Conservation (phyloP, 208 protist species). For the Trypanosoma lewisi region DNA sequence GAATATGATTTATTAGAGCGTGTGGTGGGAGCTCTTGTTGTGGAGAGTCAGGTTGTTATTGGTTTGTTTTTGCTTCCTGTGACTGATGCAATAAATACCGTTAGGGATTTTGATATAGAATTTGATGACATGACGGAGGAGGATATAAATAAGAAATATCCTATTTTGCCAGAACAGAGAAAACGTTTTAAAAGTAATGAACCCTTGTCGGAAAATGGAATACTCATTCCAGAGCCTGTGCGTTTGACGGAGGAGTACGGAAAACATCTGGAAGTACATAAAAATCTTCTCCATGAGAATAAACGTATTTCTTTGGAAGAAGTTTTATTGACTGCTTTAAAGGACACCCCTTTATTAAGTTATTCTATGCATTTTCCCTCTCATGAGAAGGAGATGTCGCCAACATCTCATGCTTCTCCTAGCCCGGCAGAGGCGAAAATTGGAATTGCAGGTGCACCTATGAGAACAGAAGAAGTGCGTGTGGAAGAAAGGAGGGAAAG, state of each 20-base stretch:
- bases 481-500: neutral
- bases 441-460: neutral
- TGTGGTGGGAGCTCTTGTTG: slow-evolving; percentile 46
- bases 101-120: slow-evolving; percentile 31
- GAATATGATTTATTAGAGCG: slow-evolving; percentile 51
- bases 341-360: slow-evolving; percentile 4
- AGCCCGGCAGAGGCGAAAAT: neutral
- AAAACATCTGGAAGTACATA: neutral
- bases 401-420: neutral
- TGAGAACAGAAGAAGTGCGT: neutral
- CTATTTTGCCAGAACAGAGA: neutral
- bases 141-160: neutral
- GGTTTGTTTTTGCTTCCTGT: slow-evolving; percentile 67
- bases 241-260: slow-evolving; percentile 6
- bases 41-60: slow-evolving; percentile 69
- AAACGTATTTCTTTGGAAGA: slow-evolving; percentile 18
- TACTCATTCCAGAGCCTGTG: neutral
- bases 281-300: neutral
- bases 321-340: slow-evolving; percentile 10
- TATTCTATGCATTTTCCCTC: slow-evolving; percentile 18
- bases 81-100: slow-evolving; percentile 25
- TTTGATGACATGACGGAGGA: neutral
- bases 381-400: neutral
- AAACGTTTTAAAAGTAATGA: neutral
- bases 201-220: neutral